Base-by-base conservation (phyloP, 768 basidiomycete genomes). In the Jaapia argillacea region DNA sequence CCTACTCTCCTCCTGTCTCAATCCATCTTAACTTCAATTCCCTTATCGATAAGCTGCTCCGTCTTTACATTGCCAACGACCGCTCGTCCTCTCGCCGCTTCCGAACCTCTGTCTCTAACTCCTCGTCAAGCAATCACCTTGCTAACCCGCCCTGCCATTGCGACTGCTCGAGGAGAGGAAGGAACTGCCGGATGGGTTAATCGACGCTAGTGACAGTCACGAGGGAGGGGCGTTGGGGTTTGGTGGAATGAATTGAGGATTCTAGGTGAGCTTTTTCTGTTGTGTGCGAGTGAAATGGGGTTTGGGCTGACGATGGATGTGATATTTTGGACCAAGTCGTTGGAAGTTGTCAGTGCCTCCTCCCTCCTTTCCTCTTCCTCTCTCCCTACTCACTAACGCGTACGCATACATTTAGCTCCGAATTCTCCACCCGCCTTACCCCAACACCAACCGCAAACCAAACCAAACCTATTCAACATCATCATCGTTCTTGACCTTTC, bases 191-290 rank as follows among this genome's bases (percentile, higher is more conserved):
- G 83, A 86, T 43, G 87, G 82, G 1, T 51, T 96, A n/a, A 82
- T 94, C 45, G 96, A 98, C 60, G 84, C 91, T 1, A 90, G 85
- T 46, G 94, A 99, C 60, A 68, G 87, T 13, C 54, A 57, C 3
- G 96, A 99, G 57, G 88, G 75, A 1, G 89, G 82, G 0, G 64
- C 26, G 70, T 85, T 3, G 71, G 93, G 28, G 56, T 81, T 1
- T 98, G 87, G 77, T 86, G 84, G 82, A 99, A 98, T 59, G 81
- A 99, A 55, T 61, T 98, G 16, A 83, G 88, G 96, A 98, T 60
- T 67, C 63, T 28, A 69, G 79, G 69, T 89, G 64, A 47, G 67
- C 54, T 37, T 40, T n/a, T n/a, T n/a, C n/a, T n/a, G n/a, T n/a
- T n/a, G n/a, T n/a, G n/a, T n/a, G n/a, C n/a, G n/a, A n/a, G n/a